Base-by-base conservation (phyloP, 495 filamentous ascomycete species). In the Aspergillus bertholletiae region DNA sequence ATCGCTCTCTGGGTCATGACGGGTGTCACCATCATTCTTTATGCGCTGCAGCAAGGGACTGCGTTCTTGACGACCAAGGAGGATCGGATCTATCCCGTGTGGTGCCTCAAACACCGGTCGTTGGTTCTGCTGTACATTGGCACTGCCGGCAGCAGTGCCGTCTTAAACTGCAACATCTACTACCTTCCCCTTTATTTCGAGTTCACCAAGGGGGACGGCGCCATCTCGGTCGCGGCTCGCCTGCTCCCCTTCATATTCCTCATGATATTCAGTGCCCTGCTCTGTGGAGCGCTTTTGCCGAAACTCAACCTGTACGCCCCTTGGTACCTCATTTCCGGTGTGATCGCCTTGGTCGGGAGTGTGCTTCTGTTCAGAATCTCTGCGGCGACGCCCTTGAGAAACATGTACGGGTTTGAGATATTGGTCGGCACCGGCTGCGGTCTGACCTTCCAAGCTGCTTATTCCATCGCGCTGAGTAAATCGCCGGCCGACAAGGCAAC, bases 351-450 rank as follows among this genome's bases (percentile, higher is more conserved):
- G 5, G 58, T 78, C 11, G 82, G 81, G 17, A 65, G 68, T 24
- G 69, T 75, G 0, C 66, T 83, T 1, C 69, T 85, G 59, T 75
- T 73, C 55, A 76, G 67, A 2, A 69, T 76, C 53, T 59, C 66
- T n/a, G 43, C 57, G 0, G 56, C 40, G 20, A 69, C 73, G 4
- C 47, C 62, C 15, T 54, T 61, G 5, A 56, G 59, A 5, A 58
- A 57, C 4, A 73, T 83, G 20, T 84, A 84, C 64, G 82, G 80
- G 21, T 56, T 50, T 34, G 49, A 59, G n/a, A 65, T 80, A 5
- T 58, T 86, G 24, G 66, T 81, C 12, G 83, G 75, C 17, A 57
- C 83, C 26, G 85, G 85, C 5, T 56, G 57, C 0, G 85, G 85
- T 11, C 54, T 74, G 7, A 80, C 72, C 53, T 60, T 78, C 20